Evolutionary conservation across 78 protist genomes (phyloP).

Genomic region (Monocercomonoides exilis): DNA sequence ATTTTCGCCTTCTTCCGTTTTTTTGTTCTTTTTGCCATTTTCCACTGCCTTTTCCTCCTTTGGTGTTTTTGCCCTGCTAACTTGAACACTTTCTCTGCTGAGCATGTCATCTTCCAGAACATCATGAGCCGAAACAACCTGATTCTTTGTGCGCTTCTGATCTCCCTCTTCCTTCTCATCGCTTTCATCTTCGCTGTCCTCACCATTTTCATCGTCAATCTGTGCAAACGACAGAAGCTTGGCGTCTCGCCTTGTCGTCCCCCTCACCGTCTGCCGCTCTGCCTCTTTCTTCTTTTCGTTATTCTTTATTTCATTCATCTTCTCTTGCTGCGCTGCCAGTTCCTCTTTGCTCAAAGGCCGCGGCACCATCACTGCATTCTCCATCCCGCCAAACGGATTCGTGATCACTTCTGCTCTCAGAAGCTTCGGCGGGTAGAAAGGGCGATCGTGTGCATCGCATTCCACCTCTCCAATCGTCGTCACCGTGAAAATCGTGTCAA

Average conservation of each 20-base stretch:
- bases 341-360: neutral
- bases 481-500: conserved; percentile 69
- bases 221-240: conserved; percentile 43
- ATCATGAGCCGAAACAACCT: no score
- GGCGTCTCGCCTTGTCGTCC: no score
- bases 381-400: conserved; percentile 80
- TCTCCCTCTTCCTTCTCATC: no score
- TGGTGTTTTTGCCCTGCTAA: neutral
- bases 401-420: conserved; percentile 42
- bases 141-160: no score
- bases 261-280: no score
- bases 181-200: neutral
- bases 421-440: conserved; percentile 60
- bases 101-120: no score
- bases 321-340: neutral
- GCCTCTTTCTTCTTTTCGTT: neutral
- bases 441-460: conserved; percentile 62
- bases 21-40: neutral
- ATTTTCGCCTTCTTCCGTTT: neutral
- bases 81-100: neutral
- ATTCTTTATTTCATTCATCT: neutral
- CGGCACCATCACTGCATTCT: conserved; percentile 23
- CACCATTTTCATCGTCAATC: conserved; percentile 31
- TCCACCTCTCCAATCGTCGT: conserved; percentile 50
- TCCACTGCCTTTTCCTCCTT: neutral